Conservation (phyloP, 371 early-diverging fungal genomes). For the Saksenaea vasiformis region DNA sequence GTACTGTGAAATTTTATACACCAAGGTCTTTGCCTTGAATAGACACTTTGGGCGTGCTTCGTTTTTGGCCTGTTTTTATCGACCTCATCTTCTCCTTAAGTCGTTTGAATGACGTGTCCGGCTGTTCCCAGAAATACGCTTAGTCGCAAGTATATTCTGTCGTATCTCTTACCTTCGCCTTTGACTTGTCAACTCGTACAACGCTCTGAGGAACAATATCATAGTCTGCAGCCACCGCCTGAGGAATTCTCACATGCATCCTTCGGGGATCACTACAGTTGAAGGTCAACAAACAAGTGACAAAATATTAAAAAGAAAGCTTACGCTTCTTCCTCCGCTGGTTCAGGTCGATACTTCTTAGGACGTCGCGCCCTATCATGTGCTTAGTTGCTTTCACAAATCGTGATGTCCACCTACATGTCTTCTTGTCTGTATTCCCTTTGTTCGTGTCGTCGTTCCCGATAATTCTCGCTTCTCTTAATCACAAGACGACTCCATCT, state of each 20-base stretch:
- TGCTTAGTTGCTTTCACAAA: not conserved
- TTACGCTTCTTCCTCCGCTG: constrained; percentile 22
- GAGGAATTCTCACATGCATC: constrained; percentile 44
- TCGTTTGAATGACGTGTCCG: constrained; percentile 36
- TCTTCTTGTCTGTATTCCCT: constrained; percentile 45
- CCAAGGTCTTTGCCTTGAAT: constrained; percentile 34
- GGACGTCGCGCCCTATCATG: constrained; percentile 25
- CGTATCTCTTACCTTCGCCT: constrained; percentile 19
- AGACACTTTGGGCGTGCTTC: constrained; percentile 37
- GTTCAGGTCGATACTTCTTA: constrained; percentile 36
- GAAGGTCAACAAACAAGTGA: not conserved
- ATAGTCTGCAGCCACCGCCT: constrained; percentile 52
- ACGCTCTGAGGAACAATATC: constrained; percentile 54
- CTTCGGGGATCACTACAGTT: constrained; percentile 13
- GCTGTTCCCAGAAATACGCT: constrained; percentile 10
- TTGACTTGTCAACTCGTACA: constrained; percentile 31
- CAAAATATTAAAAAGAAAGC: not conserved
- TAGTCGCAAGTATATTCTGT: not conserved
- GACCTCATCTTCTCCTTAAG: constrained; percentile 42
- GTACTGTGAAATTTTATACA: not conserved
- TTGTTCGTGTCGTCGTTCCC: constrained; percentile 55
- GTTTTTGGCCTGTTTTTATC: constrained; percentile 42
- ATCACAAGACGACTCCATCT: constrained; percentile 91
- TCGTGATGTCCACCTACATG: constrained; percentile 23
- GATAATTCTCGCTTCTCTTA: constrained; percentile 77